Evolutionary conservation across 768 basidiomycete genomes (phyloP).

Genomic region (Tremella yokohamensis): DNA sequence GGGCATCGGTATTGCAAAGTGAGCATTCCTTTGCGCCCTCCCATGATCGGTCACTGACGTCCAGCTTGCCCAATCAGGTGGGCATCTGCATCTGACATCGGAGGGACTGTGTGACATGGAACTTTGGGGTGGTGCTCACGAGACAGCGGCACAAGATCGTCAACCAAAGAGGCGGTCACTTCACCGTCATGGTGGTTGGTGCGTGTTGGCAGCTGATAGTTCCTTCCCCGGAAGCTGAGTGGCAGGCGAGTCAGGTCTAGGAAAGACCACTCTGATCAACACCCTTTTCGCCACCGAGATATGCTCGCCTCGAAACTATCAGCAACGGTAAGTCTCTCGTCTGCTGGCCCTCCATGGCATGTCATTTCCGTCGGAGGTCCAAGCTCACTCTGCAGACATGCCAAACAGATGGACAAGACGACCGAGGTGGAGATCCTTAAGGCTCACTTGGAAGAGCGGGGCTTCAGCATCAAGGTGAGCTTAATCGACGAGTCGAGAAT

Average conservation of each 20-base stretch:
- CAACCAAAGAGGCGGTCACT: slow-evolving; percentile 92
- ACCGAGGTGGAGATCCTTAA: slow-evolving; percentile 99
- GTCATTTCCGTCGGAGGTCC: background rate
- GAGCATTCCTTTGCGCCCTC: slow-evolving; percentile 13
- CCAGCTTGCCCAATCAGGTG: slow-evolving; percentile 95
- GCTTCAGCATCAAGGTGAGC: slow-evolving; percentile 82
- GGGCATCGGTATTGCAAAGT: slow-evolving; percentile 51
- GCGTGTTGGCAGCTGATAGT: slow-evolving; percentile 15
- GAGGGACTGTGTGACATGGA: no score
- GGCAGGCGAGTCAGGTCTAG: slow-evolving; percentile 89
- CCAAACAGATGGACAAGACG: slow-evolving; percentile 97
- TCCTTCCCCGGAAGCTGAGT: background rate
- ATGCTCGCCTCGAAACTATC: slow-evolving; percentile 85
- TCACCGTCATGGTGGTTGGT: slow-evolving; percentile 99
- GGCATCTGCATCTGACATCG: slow-evolving; percentile 40
- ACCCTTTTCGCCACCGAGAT: slow-evolving; percentile 98
- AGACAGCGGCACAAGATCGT: slow-evolving; percentile 95
- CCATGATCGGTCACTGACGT: background rate
- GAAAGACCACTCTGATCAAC: slow-evolving; percentile 97
- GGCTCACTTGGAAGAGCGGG: slow-evolving; percentile 97
- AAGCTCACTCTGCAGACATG: slow-evolving; percentile 54
- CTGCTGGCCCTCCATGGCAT: background rate
- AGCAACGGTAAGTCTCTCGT: slow-evolving; percentile 32
- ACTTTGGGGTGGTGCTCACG: slow-evolving; percentile 16
- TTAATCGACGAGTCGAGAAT: no score